Evolutionary conservation across 805 yeast species (phyloP).

Genomic region (Schizosaccharomyces pombe): DNA sequence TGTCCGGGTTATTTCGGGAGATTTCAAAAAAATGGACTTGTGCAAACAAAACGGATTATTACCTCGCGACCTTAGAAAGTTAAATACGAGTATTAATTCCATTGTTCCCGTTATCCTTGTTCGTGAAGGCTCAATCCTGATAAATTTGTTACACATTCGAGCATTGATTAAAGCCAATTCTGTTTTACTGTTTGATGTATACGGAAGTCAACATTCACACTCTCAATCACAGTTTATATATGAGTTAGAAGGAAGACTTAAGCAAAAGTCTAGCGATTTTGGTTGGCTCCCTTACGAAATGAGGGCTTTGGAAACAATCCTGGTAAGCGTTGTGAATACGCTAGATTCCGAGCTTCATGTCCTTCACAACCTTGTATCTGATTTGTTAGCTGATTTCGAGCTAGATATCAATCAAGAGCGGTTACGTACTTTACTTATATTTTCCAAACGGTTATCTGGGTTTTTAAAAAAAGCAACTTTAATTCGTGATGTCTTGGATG

Average conservation of each 20-base stretch:
- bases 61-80: constrained; percentile 76
- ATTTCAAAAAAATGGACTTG: constrained; percentile 49
- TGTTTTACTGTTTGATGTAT: constrained; percentile 66
- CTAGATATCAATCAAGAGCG: constrained; percentile 58
- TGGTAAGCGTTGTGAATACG: constrained; percentile 56
- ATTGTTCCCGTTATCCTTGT: constrained; percentile 78
- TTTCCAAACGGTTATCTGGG: constrained; percentile 60
- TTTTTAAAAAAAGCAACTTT: constrained; percentile 66
- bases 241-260: constrained; percentile 50
- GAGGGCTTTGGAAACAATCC: constrained; percentile 69
- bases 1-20: constrained; percentile 43
- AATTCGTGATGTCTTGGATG: constrained; percentile 66
- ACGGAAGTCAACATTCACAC: constrained; percentile 30
- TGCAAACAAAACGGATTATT: constrained; percentile 42
- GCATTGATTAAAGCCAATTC: constrained; percentile 64
- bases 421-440: constrained; percentile 53
- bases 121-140: constrained; percentile 49
- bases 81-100: constrained; percentile 58
- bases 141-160: constrained; percentile 67
- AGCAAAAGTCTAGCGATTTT: constrained; percentile 17
- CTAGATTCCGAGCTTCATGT: constrained; percentile 71
- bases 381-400: constrained; percentile 57
- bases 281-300: constrained; percentile 61
- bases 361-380: constrained; percentile 50
- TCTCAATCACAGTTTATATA: constrained; percentile 57